Base-by-base conservation (phyloP, 179 eudicot genomes). In the Beta lomatogona region DNA sequence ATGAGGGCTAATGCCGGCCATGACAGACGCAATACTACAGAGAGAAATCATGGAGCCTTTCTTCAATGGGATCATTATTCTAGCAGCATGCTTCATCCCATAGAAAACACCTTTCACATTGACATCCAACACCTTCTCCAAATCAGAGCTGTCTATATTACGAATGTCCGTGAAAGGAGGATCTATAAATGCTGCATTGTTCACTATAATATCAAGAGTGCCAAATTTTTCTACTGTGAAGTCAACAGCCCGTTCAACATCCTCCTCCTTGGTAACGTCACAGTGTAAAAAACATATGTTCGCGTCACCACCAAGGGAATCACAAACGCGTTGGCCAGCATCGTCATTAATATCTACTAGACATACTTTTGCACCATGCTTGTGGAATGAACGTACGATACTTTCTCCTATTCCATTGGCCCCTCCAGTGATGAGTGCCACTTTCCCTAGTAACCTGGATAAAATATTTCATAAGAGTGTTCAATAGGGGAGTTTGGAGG, bases 51-150 rank as follows among this genome's bases (percentile, higher is more conserved):
- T 93, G 4, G 97, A 88, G 18, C 99, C 99, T 66, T 83, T 91
- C 84, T 83, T 89, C 3, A 60, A 60, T 0, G 99, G 99, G 84
- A 94, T 96, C 99, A 96, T 94, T 61, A 88, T 74, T 22, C 94
- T 90, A 75, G 98, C 91, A 19, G 99, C 99, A 18, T 96, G 99
- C 73, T 96, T 96, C 98, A 94, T 94, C 76, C 98, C 97, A 28
- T 88, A 63, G 72, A 96, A 96, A 14, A 82, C 88, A n/a, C 98
- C 98, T 80, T 90, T 96, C 64, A 91, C 96, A 25, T 94, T 96
- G n/a, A 93, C 86, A 74, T 91, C 90, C 41, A 94, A 89, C 22
- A 92, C 91, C 67, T 81, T 91, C 63, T 93, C 90, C 7, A 94
- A 96, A 50, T 83, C 87, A 0, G 92, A 83, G 14, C 93, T 25